phyloP scores from a whole-genome alignment of 1,284 basidiomycete species.

The Earliella scabrosa region DNA sequence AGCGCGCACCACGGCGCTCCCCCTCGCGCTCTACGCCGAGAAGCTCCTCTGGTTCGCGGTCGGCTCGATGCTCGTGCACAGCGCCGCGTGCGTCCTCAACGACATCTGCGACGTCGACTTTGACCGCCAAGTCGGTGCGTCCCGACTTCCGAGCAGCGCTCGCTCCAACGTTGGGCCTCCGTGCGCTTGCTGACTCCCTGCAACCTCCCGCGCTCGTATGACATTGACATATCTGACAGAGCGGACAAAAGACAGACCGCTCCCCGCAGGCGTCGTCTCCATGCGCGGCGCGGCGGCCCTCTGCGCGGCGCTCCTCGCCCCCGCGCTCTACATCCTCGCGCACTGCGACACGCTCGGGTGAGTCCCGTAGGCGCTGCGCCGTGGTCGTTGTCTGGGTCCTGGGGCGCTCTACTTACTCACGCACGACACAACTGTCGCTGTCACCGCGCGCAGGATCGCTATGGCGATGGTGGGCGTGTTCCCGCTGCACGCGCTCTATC shows the following conservation, averaged over 20 bases:
- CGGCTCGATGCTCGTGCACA: slow-evolving; percentile 34
- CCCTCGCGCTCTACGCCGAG: slow-evolving; percentile 15
- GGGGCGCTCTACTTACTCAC: slow-evolving; percentile 7
- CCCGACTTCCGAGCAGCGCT: too few species aligned
- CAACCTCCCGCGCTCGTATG: too few species aligned
- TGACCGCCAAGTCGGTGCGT: slow-evolving; percentile 41
- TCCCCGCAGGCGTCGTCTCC: slow-evolving; percentile 48
- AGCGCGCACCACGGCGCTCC: slow-evolving; percentile 24
- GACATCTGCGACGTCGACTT: slow-evolving; percentile 46
- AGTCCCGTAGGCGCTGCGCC: too few species aligned
- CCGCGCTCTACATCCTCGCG: slow-evolving; percentile 34
- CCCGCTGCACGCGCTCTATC: slow-evolving; percentile 53
- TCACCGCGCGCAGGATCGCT: slow-evolving; percentile 40
- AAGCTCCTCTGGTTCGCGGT: slow-evolving; percentile 27
- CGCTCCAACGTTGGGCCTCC: too few species aligned
- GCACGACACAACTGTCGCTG: background rate
- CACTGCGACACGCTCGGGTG: slow-evolving; percentile 27
- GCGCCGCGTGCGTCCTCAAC: slow-evolving; percentile 39
- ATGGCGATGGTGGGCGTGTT: slow-evolving; percentile 51
- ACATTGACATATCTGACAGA: slow-evolving; percentile 16
- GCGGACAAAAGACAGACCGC: slow-evolving; percentile 41
- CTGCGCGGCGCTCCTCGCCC: slow-evolving; percentile 41
- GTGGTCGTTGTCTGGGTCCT: too few species aligned
- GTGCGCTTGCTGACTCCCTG: too few species aligned
- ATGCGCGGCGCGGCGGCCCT: slow-evolving; percentile 46